phyloP scores from a whole-genome alignment of 148 eudicot genomes.

The Rhododendron williamsianum region DNA sequence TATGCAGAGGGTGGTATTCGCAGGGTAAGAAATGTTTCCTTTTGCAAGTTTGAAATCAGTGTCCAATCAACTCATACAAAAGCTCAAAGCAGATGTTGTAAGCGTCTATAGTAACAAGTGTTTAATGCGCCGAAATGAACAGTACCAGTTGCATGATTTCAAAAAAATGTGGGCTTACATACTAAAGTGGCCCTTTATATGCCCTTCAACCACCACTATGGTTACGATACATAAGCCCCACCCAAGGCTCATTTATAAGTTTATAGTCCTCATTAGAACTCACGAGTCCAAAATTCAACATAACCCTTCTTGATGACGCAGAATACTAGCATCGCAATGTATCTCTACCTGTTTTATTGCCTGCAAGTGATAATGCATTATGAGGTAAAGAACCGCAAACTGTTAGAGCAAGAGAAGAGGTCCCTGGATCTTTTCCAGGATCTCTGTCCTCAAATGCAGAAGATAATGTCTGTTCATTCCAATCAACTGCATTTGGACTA shows the following conservation, averaged over 20 bases:
- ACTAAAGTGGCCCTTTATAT: not conserved
- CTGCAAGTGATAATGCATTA: not conserved
- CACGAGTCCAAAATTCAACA: not conserved
- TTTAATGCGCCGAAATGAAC: not conserved
- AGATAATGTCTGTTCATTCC: slow-evolving; percentile 4
- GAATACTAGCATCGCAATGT: not conserved
- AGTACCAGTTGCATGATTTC: not conserved
- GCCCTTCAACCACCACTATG: not conserved
- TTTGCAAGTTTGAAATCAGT: not conserved
- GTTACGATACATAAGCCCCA: not conserved
- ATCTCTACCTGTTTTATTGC: slow-evolving; percentile 5
- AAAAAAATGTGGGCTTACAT: not conserved
- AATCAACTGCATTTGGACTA: slow-evolving; percentile 4
- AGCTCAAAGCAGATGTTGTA: not conserved
- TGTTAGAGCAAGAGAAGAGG: slow-evolving; percentile 5
- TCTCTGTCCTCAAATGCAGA: slow-evolving; percentile 12
- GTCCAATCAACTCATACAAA: not conserved
- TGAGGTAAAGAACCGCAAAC: not conserved
- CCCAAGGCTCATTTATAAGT: not conserved
- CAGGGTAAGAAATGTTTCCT: not conserved
- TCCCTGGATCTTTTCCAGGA: slow-evolving; percentile 11
- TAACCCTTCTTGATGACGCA: not conserved
- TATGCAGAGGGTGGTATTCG: not conserved
- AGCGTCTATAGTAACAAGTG: not conserved
- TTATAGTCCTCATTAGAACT: not conserved